Evolutionary conservation across 192 early-diverging fungal genomes (phyloP).

Genomic region (Backusella westeae): DNA sequence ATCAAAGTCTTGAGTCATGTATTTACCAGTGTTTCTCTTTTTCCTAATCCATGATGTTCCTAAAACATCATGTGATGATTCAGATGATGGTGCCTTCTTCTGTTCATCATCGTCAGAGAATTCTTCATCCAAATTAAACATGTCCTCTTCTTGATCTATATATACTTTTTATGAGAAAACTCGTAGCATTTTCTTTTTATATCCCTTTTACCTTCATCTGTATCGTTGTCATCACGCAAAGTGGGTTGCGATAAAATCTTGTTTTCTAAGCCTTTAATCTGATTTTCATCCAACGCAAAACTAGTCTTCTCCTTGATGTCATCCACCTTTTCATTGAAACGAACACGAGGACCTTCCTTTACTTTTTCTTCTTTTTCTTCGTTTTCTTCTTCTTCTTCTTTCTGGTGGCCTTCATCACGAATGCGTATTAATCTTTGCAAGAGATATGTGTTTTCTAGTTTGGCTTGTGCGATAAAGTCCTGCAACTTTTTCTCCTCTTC

Average conservation of each 20-base stretch:
- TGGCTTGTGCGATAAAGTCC: background rate
- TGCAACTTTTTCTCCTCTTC: background rate
- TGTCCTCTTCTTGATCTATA: slow-evolving; percentile 6
- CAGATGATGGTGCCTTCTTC: background rate
- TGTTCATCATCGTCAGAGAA: slow-evolving; percentile 5
- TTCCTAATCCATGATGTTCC: slow-evolving; percentile 3
- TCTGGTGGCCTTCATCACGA: background rate
- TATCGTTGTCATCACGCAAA: background rate
- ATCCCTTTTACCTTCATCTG: background rate
- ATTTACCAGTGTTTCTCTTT: slow-evolving; percentile 7
- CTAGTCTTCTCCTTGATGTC: background rate
- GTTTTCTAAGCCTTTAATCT: background rate
- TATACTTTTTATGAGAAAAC: too few relatives aligned
- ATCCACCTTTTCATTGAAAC: background rate
- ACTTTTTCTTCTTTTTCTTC: background rate
- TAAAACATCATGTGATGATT: background rate
- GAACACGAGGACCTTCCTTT: background rate
- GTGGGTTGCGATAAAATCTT: background rate
- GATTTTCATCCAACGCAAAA: background rate
- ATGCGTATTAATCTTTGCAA: background rate
- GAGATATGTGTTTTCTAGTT: slow-evolving; percentile 9
- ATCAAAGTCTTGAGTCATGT: background rate
- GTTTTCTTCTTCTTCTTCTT: background rate
- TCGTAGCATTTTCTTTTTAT: background rate
- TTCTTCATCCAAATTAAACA: slow-evolving; percentile 24